Evolutionary conservation across 1,139 yeast genomes (phyloP).

Genomic region (Kodamaea ohmeri): DNA sequence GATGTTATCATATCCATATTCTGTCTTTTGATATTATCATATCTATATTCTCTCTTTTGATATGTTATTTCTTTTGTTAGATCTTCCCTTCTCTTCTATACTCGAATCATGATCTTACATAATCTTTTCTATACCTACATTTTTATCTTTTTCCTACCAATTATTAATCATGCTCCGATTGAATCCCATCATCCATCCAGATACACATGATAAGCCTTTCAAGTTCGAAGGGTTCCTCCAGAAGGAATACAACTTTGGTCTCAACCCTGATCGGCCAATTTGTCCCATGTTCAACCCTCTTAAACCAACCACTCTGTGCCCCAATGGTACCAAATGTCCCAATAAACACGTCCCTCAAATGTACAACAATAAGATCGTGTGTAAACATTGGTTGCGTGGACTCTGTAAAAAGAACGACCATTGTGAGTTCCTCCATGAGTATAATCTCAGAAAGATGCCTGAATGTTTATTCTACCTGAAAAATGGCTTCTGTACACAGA

Average conservation of each 20-base stretch:
- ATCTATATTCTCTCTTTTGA: no score
- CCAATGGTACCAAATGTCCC: constrained; percentile 80
- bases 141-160: neutral
- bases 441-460: constrained; percentile 92
- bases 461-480: constrained; percentile 87
- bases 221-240: constrained; percentile 82
- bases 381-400: constrained; percentile 98
- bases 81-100: neutral
- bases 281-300: constrained; percentile 71
- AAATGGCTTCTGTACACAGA: constrained; percentile 90
- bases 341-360: constrained; percentile 83
- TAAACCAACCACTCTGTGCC: constrained; percentile 65
- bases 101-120: no score
- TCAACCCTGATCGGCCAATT: constrained; percentile 87
- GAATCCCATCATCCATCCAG: constrained; percentile 45
- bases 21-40: no score
- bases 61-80: no score
- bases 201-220: constrained; percentile 48
- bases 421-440: constrained; percentile 95
- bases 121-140: no score
- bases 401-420: constrained; percentile 95
- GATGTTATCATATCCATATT: no score
- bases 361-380: constrained; percentile 80
- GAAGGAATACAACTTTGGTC: constrained; percentile 76
- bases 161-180: constrained; percentile 25